Evolutionary conservation across 352 stramenopile genomes (phyloP).

Genomic region (Pythium phragmiticola): DNA sequence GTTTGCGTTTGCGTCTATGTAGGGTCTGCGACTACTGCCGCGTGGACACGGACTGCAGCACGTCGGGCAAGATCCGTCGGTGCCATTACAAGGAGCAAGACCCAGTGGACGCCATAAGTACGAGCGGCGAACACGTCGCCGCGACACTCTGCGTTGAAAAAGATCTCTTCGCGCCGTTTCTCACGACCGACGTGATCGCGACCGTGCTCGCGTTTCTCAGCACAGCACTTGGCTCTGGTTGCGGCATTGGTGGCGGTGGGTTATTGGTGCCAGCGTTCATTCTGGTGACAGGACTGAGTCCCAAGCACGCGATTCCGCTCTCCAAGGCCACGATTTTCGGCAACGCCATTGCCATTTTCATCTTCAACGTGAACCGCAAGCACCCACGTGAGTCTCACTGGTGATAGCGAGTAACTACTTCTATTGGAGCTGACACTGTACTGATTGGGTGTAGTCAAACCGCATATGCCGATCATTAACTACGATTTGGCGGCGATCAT

Average conservation of each 20-base stretch:
- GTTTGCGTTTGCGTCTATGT: constrained; percentile 1
- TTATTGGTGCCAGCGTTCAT: constrained; percentile 98
- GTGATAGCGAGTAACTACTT: no score
- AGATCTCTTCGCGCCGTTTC: constrained; percentile 76
- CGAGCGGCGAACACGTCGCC: constrained; percentile 29
- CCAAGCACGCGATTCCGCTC: constrained; percentile 96
- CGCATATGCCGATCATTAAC: constrained; percentile 94
- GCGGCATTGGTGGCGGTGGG: constrained; percentile 92
- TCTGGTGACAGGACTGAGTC: constrained; percentile 88
- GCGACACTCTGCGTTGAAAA: constrained; percentile 80
- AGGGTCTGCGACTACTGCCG: constrained; percentile 77
- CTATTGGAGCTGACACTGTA: no score
- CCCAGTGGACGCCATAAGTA: constrained; percentile 29
- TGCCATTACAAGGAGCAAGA: constrained; percentile 41
- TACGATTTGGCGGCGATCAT: constrained; percentile 98
- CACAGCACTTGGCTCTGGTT: constrained; percentile 88
- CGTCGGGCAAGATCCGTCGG: constrained; percentile 48
- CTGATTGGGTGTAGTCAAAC: constrained; percentile 37
- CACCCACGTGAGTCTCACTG: constrained; percentile 76
- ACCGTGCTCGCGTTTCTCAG: constrained; percentile 79
- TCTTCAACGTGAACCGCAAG: constrained; percentile 92
- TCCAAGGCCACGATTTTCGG: constrained; percentile 97
- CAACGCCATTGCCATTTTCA: constrained; percentile 93
- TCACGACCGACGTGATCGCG: constrained; percentile 57
- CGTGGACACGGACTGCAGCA: constrained; percentile 51